phyloP scores from a whole-genome alignment of 805 yeast genomes.

The Nakazawaea molendinolei region DNA sequence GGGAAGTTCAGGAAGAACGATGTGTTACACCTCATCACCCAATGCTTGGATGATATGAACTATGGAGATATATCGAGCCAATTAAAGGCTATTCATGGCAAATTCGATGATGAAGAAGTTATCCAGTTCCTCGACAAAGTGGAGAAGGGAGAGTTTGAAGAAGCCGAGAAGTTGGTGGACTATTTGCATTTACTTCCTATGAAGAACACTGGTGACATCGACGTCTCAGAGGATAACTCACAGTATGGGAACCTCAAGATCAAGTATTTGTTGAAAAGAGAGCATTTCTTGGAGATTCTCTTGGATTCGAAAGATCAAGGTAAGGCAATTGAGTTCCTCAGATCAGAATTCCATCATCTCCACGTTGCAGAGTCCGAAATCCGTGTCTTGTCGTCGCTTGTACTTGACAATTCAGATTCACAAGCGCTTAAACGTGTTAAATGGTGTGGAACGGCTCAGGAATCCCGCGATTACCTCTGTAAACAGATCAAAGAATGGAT shows the following conservation, averaged over 20 bases:
- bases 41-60: conserved; percentile 44
- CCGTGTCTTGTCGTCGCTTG: conserved; percentile 16
- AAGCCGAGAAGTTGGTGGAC: conserved; percentile 25
- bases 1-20: conserved; percentile 9
- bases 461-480: conserved; percentile 35
- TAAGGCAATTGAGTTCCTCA: conserved; percentile 30
- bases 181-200: background rate
- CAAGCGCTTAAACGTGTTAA: conserved; percentile 18
- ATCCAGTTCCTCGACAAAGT: conserved; percentile 31
- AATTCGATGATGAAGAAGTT: conserved; percentile 18
- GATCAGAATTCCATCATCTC: conserved; percentile 26
- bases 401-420: conserved; percentile 21
- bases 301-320: conserved; percentile 24
- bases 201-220: conserved; percentile 4
- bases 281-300: conserved; percentile 34
- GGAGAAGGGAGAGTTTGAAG: conserved; percentile 34
- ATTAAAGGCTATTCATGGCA: conserved; percentile 25
- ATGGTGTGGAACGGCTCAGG: conserved; percentile 24
- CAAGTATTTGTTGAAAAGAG: conserved; percentile 30
- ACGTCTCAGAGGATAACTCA: no score
- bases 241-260: conserved; percentile 12
- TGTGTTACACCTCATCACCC: conserved; percentile 31
- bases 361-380: conserved; percentile 15
- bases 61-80: conserved; percentile 30
- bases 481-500: conserved; percentile 37